These are phyloP conservation scores for Hymenoscyphus fraxineus DNA, from an alignment of 2,329 filamentous ascomycete species.

Conservation along the genomic window DNA sequence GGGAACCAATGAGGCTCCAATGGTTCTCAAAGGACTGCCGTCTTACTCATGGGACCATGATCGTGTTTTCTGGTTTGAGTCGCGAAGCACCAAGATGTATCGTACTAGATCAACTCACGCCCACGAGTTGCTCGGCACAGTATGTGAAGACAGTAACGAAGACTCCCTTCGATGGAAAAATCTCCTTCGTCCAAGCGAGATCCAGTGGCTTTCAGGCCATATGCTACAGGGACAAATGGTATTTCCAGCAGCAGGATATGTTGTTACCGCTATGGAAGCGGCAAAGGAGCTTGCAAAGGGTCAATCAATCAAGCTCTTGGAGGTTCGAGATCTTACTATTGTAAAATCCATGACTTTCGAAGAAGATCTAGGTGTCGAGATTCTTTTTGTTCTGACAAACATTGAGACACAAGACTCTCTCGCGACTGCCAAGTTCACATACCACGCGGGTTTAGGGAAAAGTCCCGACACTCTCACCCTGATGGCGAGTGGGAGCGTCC, in stretches of 20 bases:
- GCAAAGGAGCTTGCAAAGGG: constrained; percentile 25
- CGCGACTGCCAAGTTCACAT: constrained; percentile 2
- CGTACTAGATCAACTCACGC: constrained; percentile 10
- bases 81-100: constrained; percentile 15
- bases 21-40: constrained; percentile 15
- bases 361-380: constrained; percentile 13
- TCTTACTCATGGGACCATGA: constrained; percentile 23
- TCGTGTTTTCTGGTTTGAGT: constrained; percentile 20
- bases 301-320: constrained; percentile 27
- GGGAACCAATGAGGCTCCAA: neutral
- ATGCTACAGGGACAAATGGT: constrained; percentile 36
- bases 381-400: constrained; percentile 13
- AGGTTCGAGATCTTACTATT: constrained; percentile 22
- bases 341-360: constrained; percentile 19
- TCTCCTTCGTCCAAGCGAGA: constrained; percentile 27
- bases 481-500: constrained; percentile 8
- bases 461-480: constrained; percentile 2
- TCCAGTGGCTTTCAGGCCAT: constrained; percentile 45
- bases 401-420: constrained; percentile 5
- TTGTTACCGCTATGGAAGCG: constrained; percentile 47
- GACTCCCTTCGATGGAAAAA: constrained; percentile 19
- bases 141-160: constrained; percentile 7
- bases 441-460: neutral
- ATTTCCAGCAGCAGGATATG: constrained; percentile 46
- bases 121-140: constrained; percentile 16